Base-by-base conservation (phyloP, 2,329 filamentous ascomycete species). In the Metarhizium robertsii region DNA sequence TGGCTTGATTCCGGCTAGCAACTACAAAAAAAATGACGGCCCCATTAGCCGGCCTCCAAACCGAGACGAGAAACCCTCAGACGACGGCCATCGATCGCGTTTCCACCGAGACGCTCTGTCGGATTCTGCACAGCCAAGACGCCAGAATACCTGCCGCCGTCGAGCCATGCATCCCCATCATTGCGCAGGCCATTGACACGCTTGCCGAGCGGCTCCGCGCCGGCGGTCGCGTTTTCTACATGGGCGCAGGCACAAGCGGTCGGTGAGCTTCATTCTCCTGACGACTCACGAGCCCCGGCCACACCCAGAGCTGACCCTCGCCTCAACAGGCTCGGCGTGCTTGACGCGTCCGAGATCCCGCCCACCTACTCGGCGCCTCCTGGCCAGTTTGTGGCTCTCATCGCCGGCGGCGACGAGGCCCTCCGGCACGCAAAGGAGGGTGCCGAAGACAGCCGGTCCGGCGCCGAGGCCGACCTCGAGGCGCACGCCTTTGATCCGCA, bases 201-300 rank as follows among this genome's bases (percentile, higher is more conserved):
- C 51, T 62, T 34, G 18, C 54, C 7, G 58, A 56, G n/a, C 55
- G 58, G 25, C 52, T 62, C 16, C 49, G 53, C 6, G 48, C 29
- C 32, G 60, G 60, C 48, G 59, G 60, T 6, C 56, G 59, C 11
- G 54, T 62, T 6, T 58, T 72, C n/a, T 54, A 57, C 52, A 57
- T 57, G n/a, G 72, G 73, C 10, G 73, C 73, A 3, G 72, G 73
- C 14, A 75, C 72, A 2, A 76, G 73, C 57, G 71, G 73, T 53
- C 69, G 73, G 69, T 73, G 56, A 59, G 62, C n/a, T 20, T 18
- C 18, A 7, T 25, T n/a, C 18, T 46, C 6, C 2, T 46, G 3
- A 46, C 16, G 16, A 7, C 10, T 46, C 18, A 32, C 36, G 29
- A 18, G 20, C 40, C 51, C 32, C 40, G n/a, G 14, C 4, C 6